These are phyloP conservation scores for Gossypium laxum DNA, from an alignment of 441 rosid genomes.

Conservation along the genomic window DNA sequence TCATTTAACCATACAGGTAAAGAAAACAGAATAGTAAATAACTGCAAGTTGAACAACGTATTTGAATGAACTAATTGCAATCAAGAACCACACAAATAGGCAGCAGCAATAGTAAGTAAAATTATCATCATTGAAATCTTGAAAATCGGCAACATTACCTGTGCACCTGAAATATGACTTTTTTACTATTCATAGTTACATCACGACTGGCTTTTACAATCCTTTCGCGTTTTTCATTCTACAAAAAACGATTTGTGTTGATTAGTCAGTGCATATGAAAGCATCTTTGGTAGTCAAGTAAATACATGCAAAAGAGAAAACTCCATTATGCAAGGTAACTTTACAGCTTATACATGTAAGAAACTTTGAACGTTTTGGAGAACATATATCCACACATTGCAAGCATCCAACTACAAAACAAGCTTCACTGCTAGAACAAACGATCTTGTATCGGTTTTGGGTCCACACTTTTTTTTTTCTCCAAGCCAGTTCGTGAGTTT, in stretches of 20 bases:
- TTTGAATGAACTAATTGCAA: background rate
- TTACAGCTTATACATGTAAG: background rate
- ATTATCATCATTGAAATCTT: background rate
- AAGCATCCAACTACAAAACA: background rate
- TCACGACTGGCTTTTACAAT: conserved; percentile 90
- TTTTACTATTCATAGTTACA: conserved; percentile 80
- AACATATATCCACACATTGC: background rate
- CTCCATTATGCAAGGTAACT: background rate
- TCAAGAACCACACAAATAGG: background rate
- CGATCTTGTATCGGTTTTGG: background rate
- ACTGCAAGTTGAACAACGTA: background rate
- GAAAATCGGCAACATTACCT: conserved; percentile 35
- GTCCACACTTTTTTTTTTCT: background rate
- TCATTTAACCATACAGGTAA: background rate
- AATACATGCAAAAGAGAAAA: background rate
- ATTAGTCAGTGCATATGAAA: conserved; percentile 1
- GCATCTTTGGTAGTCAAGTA: background rate
- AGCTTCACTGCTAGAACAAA: background rate
- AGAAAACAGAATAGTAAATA: background rate
- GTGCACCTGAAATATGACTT: conserved; percentile 87
- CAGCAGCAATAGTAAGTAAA: background rate
- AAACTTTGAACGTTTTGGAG: background rate
- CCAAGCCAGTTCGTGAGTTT: background rate
- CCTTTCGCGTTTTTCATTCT: conserved; percentile 91
- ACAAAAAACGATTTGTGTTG: conserved; percentile 7